Conservation (phyloP, 495 filamentous ascomycete genomes). For the Penicillium lividum region DNA sequence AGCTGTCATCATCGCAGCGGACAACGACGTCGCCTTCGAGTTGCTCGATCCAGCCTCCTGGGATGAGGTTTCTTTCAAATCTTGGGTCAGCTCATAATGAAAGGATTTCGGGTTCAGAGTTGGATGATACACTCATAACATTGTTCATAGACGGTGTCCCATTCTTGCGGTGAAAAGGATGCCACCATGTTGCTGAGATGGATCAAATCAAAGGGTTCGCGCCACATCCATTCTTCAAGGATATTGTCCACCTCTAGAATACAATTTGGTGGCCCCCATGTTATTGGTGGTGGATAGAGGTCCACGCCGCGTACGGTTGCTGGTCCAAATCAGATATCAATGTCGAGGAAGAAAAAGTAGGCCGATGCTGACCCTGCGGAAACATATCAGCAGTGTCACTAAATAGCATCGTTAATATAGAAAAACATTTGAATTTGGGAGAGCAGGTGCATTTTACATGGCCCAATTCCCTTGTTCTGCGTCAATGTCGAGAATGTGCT, state of each 20-base stretch:
- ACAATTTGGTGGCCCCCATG: constrained; percentile 18
- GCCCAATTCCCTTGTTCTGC: too few relatives aligned
- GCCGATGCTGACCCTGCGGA: too few relatives aligned
- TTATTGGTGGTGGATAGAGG: constrained; percentile 19
- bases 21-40: constrained; percentile 46
- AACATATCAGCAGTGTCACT: too few relatives aligned
- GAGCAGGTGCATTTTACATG: too few relatives aligned
- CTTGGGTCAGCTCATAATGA: too few relatives aligned
- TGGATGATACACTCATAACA: constrained; percentile 25
- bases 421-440: too few relatives aligned
- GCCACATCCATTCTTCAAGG: constrained; percentile 27
- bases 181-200: constrained; percentile 26
- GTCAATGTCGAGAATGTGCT: too few relatives aligned
- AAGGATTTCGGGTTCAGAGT: not conserved
- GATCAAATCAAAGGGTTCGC: constrained; percentile 33
- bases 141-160: constrained; percentile 29
- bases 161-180: constrained; percentile 23
- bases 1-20: constrained; percentile 43
- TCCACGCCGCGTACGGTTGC: constrained; percentile 22
- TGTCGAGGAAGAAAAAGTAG: too few relatives aligned
- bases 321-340: not conserved
- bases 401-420: too few relatives aligned
- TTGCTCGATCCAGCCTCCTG: constrained; percentile 56
- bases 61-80: constrained; percentile 27
- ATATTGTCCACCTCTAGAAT: constrained; percentile 31